Conservation (phyloP, 495 filamentous ascomycete genomes). For the Trypethelium eluteriae region DNA sequence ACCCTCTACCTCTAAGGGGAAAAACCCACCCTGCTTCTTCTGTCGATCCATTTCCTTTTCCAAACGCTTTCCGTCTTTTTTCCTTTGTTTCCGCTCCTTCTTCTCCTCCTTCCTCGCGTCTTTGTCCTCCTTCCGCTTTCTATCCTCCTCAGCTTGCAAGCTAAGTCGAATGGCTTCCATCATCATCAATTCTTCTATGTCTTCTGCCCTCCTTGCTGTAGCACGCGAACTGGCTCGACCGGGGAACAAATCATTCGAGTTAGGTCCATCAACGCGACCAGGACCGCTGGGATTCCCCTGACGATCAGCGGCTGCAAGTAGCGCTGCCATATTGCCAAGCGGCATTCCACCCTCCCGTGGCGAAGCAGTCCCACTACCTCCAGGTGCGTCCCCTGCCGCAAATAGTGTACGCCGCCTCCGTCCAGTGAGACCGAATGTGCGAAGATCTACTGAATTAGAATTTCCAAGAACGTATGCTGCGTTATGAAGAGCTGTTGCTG, state of each 20-base stretch:
- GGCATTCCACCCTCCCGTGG: constrained; percentile 25
- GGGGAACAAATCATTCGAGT: constrained; percentile 40
- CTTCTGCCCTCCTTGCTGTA: constrained; percentile 59
- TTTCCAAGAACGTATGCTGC: constrained; percentile 87
- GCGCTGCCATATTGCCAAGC: constrained; percentile 18
- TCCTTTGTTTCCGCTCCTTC: constrained; percentile 67
- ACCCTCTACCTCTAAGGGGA: not conserved
- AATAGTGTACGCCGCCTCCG: constrained; percentile 36
- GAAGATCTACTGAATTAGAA: constrained; percentile 40
- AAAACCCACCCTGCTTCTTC: constrained; percentile 47
- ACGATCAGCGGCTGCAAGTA: constrained; percentile 25
- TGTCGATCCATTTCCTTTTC: constrained; percentile 48
- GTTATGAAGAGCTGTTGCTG: constrained; percentile 89
- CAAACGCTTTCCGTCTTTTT: constrained; percentile 66
- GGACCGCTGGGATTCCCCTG: constrained; percentile 1
- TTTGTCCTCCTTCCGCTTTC: constrained; percentile 72
- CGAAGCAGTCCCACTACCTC: constrained; percentile 34
- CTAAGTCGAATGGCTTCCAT: constrained; percentile 89
- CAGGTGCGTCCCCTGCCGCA: constrained; percentile 29
- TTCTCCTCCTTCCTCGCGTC: constrained; percentile 72
- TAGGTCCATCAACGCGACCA: constrained; percentile 34
- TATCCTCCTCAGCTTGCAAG: constrained; percentile 82
- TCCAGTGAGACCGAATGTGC: constrained; percentile 40
- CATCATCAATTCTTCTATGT: constrained; percentile 97
- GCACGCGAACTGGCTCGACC: constrained; percentile 50